Evolutionary conservation across 257 asterid genomes (phyloP).

Genomic region (Sherardia arvensis): DNA sequence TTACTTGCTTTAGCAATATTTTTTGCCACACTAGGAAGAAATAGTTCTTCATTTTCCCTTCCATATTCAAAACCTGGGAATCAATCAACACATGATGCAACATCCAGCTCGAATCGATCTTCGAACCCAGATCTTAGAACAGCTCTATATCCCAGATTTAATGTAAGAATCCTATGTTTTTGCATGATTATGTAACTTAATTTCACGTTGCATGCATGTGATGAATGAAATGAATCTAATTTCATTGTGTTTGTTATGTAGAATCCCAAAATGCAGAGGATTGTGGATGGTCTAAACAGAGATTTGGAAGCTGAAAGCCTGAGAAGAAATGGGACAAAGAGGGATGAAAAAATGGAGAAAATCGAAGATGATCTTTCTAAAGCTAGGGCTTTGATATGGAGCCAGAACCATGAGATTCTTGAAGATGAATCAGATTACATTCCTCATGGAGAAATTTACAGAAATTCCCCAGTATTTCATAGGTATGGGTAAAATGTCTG

Average conservation of each 20-base stretch:
- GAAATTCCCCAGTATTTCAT: conserved; percentile 39
- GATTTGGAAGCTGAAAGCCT: conserved; percentile 32
- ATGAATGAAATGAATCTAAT: not conserved
- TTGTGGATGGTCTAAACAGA: conserved; percentile 25
- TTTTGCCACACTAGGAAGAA: conserved; percentile 16
- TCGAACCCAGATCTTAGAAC: conserved; percentile 10
- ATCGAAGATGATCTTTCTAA: conserved; percentile 38
- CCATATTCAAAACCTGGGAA: conserved; percentile 17
- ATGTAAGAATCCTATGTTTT: conserved; percentile 18
- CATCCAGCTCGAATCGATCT: conserved; percentile 6
- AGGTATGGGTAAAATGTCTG: conserved; percentile 22
- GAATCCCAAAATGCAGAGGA: conserved; percentile 50
- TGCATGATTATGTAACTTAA: not conserved
- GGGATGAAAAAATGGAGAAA: conserved; percentile 32
- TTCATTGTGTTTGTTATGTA: not conserved
- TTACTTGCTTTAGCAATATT: conserved; percentile 17
- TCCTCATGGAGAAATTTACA: conserved; percentile 46
- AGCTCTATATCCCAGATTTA: conserved; percentile 48
- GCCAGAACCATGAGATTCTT: not conserved
- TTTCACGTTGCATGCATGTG: not conserved
- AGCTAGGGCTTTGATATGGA: conserved; percentile 34
- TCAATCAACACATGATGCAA: not conserved
- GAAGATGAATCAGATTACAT: conserved; percentile 26
- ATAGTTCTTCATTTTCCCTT: conserved; percentile 20
- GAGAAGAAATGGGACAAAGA: conserved; percentile 26